Evolutionary conservation across 192 early-diverging fungal genomes (phyloP).

Genomic region (Coemansia guatemalensis): DNA sequence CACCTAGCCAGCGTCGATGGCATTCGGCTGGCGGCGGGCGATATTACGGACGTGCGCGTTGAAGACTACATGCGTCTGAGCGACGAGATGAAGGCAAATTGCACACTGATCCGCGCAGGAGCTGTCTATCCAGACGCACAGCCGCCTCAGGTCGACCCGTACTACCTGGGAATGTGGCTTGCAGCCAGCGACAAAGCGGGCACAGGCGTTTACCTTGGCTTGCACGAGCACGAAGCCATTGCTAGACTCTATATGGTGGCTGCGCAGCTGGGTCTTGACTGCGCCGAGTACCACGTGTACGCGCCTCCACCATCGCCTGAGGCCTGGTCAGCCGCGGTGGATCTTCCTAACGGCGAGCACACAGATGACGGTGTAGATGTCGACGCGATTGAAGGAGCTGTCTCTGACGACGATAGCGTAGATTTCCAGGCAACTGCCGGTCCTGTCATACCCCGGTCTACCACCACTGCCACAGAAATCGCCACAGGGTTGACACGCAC

Average conservation of each 20-base stretch:
- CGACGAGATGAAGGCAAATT: slow-evolving; percentile 15
- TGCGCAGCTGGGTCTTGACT: slow-evolving; percentile 8
- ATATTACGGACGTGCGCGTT: slow-evolving; percentile 16
- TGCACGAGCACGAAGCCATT: slow-evolving; percentile 1
- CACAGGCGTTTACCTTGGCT: slow-evolving; percentile 9
- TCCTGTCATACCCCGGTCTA: background rate
- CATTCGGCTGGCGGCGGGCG: slow-evolving; percentile 4
- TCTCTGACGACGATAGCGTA: background rate
- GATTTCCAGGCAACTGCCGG: background rate
- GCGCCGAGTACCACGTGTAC: slow-evolving; percentile 9
- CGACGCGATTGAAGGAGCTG: no score
- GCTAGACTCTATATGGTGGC: slow-evolving; percentile 7
- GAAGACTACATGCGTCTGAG: slow-evolving; percentile 19
- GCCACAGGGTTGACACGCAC: slow-evolving; percentile 2
- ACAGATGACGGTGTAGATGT: background rate
- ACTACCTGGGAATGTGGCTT: slow-evolving; percentile 21
- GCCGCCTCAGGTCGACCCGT: slow-evolving; percentile 15
- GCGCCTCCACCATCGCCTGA: slow-evolving; percentile 5
- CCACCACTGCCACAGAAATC: background rate
- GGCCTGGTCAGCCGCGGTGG: background rate
- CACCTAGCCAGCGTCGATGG: slow-evolving; percentile 3
- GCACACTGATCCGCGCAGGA: slow-evolving; percentile 14
- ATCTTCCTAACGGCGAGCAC: background rate
- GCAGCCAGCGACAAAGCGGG: slow-evolving; percentile 4
- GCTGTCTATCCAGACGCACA: slow-evolving; percentile 8